Evolutionary conservation across 31 red algal genomes (phyloP), one percentile per base, ranked within the genome.

Genomic region (Odonthalia washingtoniensis): DNA sequence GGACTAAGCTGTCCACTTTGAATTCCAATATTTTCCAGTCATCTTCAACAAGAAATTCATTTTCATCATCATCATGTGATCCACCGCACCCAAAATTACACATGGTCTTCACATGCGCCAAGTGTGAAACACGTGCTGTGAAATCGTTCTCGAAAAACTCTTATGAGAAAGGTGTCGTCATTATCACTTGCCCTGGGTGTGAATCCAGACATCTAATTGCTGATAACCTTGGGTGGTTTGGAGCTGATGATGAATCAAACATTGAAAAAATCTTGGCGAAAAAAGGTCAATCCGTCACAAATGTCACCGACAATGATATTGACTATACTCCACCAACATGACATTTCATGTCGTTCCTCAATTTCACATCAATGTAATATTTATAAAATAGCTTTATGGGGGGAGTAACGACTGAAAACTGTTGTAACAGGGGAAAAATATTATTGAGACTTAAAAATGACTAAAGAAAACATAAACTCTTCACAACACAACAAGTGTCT

Each of bases 181-280:
- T 93, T 41, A 64, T 87, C 12, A 80, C 46, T 12, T 93, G 90
- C 52, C 83, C 77, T 26, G 75, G 82, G 0, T 93, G 90, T 67
- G 74, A 87, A 16, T 74, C 82, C 5, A 82, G 77, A 28, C 90
- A 93, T 40, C 30, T 93, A 1, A 77, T 93, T 41, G 90, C 90
- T 26, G 90, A 93, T 75, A 85, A 87, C 73, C 84, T 93, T 49
- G 90, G 90, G 32, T 93, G 90, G 90, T 93, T 93, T 62, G 90
- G 90, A 0, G 53, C 76, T 30, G n/a, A n/a, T n/a, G 74, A 63
- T 3, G 90, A 93, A 49, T 74, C 52, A 39, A 87, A 93, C 31
- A 81, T 93, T 35, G 90, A 93, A 30, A 67, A 75, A 39, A 82
- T 93, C 27, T 53, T 82, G 3, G 76, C 74, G 1, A 61, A 65